A percentile compares a stretch with the other conserved stretches of the same genome.
Conservation (phyloP, 1,139 yeast species). For the Kodamaea ohmeri region DNA sequence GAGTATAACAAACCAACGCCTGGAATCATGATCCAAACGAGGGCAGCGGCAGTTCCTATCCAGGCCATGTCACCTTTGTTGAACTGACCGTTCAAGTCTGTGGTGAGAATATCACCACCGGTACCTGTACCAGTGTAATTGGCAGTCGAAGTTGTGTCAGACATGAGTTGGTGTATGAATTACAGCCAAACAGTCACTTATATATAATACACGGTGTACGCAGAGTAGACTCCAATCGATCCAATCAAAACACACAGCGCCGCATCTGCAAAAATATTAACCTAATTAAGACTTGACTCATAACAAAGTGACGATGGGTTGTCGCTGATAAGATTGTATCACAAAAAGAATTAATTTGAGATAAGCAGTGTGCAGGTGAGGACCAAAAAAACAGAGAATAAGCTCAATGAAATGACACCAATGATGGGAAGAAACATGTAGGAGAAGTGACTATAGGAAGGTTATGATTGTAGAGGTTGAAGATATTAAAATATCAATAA, state of each 20-base stretch:
- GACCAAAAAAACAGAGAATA: too few species aligned
- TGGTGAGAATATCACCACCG: constrained; percentile 76
- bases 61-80: constrained; percentile 82
- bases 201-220: background rate
- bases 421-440: background rate
- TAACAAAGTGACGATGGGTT: background rate
- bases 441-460: background rate
- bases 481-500: too few species aligned
- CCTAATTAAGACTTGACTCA: background rate
- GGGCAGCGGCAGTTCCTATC: constrained; percentile 71
- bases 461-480: too few species aligned
- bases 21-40: constrained; percentile 94
- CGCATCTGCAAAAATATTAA: background rate
- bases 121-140: constrained; percentile 54
- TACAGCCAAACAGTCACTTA: background rate
- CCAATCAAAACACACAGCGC: constrained; percentile 11
- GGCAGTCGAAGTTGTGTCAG: constrained; percentile 17
- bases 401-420: too few species aligned
- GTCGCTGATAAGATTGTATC: constrained; percentile 7
- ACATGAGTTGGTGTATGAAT: background rate
- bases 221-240: background rate
- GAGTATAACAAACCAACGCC: constrained; percentile 90
- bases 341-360: constrained; percentile 5
- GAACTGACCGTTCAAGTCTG: constrained; percentile 72
- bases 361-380: constrained; percentile 10